phyloP scores from a whole-genome alignment of 2,329 filamentous ascomycete species.

The Elsinoe australis region DNA sequence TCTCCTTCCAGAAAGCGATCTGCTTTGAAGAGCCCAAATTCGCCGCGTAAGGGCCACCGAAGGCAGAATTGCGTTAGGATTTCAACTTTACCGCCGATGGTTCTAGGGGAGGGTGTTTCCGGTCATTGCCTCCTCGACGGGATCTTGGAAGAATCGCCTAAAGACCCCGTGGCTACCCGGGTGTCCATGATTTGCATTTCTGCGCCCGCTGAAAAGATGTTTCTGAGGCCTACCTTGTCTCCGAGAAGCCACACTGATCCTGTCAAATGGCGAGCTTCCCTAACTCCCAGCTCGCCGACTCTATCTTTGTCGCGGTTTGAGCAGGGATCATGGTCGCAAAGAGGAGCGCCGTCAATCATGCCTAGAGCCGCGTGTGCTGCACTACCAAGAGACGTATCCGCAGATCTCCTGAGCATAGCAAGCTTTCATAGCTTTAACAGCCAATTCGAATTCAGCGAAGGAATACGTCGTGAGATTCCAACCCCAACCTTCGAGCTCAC shows the following conservation, averaged over 20 bases:
- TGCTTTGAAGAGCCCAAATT: constrained; percentile 38
- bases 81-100: constrained; percentile 36
- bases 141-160: constrained; percentile 32
- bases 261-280: constrained; percentile 31
- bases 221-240: constrained; percentile 27
- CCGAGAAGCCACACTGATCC: constrained; percentile 32
- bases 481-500: constrained; percentile 18
- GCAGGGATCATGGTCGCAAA: constrained; percentile 8
- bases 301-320: constrained; percentile 26
- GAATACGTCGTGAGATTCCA: constrained; percentile 1
- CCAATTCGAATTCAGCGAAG: constrained; percentile 19
- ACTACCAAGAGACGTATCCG: constrained; percentile 15
- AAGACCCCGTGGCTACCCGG: background rate
- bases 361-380: background rate
- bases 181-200: constrained; percentile 1
- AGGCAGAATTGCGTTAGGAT: constrained; percentile 41
- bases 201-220: constrained; percentile 6
- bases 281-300: constrained; percentile 36
- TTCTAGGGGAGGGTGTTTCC: constrained; percentile 29
- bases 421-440: constrained; percentile 32
- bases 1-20: constrained; percentile 32
- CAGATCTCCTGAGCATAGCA: constrained; percentile 32
- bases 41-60: constrained; percentile 36
- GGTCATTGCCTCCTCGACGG: constrained; percentile 28
- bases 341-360: background rate